A percentile compares a stretch with the other conserved stretches of the same genome.
Conservation (phyloP, 2,329 filamentous ascomycete species). For the Xylariaceae sp. region DNA sequence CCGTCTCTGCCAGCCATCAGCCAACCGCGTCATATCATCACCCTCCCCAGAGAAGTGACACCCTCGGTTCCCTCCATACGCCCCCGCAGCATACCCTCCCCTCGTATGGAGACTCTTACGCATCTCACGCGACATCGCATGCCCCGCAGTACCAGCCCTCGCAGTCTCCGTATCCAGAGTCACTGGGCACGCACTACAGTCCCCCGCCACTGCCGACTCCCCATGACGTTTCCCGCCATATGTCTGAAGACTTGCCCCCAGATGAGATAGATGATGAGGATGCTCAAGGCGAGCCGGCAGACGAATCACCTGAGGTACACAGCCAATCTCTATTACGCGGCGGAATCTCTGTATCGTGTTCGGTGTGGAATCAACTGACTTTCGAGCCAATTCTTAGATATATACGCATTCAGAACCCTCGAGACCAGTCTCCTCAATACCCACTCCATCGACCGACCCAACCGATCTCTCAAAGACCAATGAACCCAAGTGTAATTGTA, state of each 20-base stretch:
- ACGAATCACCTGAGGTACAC: slow-evolving; percentile 30
- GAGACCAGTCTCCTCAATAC: slow-evolving; percentile 21
- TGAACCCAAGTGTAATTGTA: slow-evolving; percentile 30
- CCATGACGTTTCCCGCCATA: slow-evolving; percentile 24
- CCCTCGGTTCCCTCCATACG: slow-evolving; percentile 10
- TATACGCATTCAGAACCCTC: slow-evolving; percentile 24
- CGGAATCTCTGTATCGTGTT: background rate
- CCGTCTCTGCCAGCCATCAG: slow-evolving; percentile 21
- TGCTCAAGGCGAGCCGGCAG: slow-evolving; percentile 30
- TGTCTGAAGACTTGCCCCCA: slow-evolving; percentile 19
- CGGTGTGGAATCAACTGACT: slow-evolving; percentile 2
- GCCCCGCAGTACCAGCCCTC: slow-evolving; percentile 24
- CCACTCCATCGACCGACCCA: slow-evolving; percentile 19
- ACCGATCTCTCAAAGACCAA: slow-evolving; percentile 23
- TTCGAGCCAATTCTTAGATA: slow-evolving; percentile 19
- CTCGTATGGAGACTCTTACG: slow-evolving; percentile 29
- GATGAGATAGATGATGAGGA: slow-evolving; percentile 29
- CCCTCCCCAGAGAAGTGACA: slow-evolving; percentile 15
- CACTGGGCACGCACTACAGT: slow-evolving; percentile 28
- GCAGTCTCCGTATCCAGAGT: slow-evolving; percentile 27
- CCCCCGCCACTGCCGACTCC: slow-evolving; percentile 25
- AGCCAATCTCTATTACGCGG: background rate
- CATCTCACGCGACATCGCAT: slow-evolving; percentile 26
- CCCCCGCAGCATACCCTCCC: slow-evolving; percentile 21
- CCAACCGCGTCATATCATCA: slow-evolving; percentile 16